Evolutionary conservation across 2,329 filamentous ascomycete species (phyloP), one percentile per base, ranked within the genome.

Genomic region (Cucurbitaria berberidis): DNA sequence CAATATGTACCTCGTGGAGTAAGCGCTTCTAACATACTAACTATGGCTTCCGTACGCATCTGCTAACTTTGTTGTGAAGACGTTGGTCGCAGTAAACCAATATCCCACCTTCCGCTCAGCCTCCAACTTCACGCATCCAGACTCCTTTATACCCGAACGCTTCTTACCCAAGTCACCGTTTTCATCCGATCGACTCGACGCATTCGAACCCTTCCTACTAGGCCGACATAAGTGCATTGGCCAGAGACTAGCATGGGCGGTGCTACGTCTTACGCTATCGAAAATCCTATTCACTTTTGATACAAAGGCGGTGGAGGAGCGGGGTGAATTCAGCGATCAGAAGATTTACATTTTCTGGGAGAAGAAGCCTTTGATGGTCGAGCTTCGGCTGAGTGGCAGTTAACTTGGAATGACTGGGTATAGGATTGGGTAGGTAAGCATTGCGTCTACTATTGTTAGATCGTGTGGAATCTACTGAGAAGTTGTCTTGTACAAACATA

Each of bases 211-310:
- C 2, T 71, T 70, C 45, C 30, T 53, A 7, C 21, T 62, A 5
- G 67, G 67, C 6, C 52, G 61, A 10, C 53, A 66, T 15, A 60
- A 55, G 13, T 71, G 68, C 32, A 52, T 69, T 7, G 67, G 68
- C 1, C 48, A 59, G 34, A 59, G 52, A 38, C 30, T 64, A 18
- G 68, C 70, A 1, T 74, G 71, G 48, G 62, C 59, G 15, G 59
- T 67, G 24, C 66, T 70, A 63, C 46, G 62, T 38, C 43, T 77
- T 15, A 74, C 77, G 9, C 48, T 78, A 24, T 68, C 75, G 1
- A 75, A 73, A 47, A 41, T 78, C 35, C 35, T 78, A 1, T 78
- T 62, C 57, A 60, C 66, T 2, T 79, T 78, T 38, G 18, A 21
- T 55, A 22, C 63, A 6, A 43, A 47, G 3, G 10, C 45, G 5